Conservation (phyloP, 192 early-diverging fungal genomes). For the Anaeromyces robustus region DNA sequence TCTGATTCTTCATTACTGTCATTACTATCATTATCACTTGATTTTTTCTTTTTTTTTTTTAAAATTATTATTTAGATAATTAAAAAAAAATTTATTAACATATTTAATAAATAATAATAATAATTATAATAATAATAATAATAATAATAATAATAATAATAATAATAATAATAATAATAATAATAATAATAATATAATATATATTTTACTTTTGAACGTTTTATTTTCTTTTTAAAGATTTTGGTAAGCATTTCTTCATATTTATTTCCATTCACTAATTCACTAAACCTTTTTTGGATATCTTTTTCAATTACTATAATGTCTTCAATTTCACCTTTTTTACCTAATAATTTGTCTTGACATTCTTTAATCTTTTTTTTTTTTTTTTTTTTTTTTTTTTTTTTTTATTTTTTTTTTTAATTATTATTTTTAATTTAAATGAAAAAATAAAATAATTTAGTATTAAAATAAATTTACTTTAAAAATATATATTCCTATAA, state of each 20-base stretch:
- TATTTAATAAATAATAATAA: too few relatives aligned
- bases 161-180: too few relatives aligned
- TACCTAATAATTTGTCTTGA: conserved; percentile 37
- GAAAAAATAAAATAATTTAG: not conserved
- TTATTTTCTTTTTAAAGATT: conserved; percentile 43
- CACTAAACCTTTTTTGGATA: conserved; percentile 29
- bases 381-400: not conserved
- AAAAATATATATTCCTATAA: too few relatives aligned
- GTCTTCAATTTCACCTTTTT: conserved; percentile 37
- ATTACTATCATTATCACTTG: conserved; percentile 21
- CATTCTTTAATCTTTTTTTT: conserved; percentile 32
- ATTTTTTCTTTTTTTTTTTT: conserved; percentile 5
- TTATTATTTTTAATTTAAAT: not conserved
- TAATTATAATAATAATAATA: too few relatives aligned
- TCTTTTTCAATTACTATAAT: conserved; percentile 30
- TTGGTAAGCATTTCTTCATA: conserved; percentile 38
- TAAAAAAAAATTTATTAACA: too few relatives aligned
- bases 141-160: too few relatives aligned
- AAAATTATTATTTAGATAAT: too few relatives aligned
- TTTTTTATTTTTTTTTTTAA: too few relatives aligned
- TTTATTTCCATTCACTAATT: conserved; percentile 34
- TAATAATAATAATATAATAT: too few relatives aligned
- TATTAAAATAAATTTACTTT: too few relatives aligned
- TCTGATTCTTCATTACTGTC: conserved; percentile 25
- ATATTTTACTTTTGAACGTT: conserved; percentile 27